Base-by-base conservation (phyloP, 139 green algal genomes). In the Mychonastes homosphaera region DNA sequence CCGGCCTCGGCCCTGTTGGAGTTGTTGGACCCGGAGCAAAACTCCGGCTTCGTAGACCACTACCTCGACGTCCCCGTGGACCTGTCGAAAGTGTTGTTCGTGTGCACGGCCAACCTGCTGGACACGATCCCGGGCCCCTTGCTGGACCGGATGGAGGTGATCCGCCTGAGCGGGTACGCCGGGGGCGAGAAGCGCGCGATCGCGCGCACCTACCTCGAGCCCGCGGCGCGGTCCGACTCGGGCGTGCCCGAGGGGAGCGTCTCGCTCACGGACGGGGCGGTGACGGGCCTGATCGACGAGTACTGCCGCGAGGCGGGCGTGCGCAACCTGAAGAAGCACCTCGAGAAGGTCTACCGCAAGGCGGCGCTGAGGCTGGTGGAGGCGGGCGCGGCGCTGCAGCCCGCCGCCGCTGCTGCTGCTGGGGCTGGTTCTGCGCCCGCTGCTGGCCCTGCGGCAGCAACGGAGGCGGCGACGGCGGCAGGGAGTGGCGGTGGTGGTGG, bases 21-120 rank as follows among this genome's bases (percentile, higher is more conserved):
- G 79, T 72, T 99, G 64, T 74, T 99, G 24, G 92, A 99, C 76
- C 91, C 92, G 7, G 92, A 98, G 75, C 92, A 98, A 74, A 99
- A 99, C 65, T 41, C 48, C 8, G 66, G 62, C 32, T 98, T 99
- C 69, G 32, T 91, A 45, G 92, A 99, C 77, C 88, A 96, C 71
- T 98, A 97, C 74, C 70, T 98, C 41, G 90, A 99, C 67, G 83
- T 98, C 28, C 92, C 90, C 0, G 59, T 98, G 7, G 92, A 98
- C 68, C 78, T 98, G 6, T 86, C 66, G 52, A 96, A 95, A 35
- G 77, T 96, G 45, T 67, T 98, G 30, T 97, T 95, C 65, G 81
- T 97, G 69, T 97, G 87, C 71, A 97, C 91, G 7, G 91, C 92
- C 58, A 98, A 98, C 61, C 55, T 88, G 39, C 63, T 97, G 53